Evolutionary conservation across 1,139 yeast species (phyloP).

Genomic region (Candida sanyaensis): DNA sequence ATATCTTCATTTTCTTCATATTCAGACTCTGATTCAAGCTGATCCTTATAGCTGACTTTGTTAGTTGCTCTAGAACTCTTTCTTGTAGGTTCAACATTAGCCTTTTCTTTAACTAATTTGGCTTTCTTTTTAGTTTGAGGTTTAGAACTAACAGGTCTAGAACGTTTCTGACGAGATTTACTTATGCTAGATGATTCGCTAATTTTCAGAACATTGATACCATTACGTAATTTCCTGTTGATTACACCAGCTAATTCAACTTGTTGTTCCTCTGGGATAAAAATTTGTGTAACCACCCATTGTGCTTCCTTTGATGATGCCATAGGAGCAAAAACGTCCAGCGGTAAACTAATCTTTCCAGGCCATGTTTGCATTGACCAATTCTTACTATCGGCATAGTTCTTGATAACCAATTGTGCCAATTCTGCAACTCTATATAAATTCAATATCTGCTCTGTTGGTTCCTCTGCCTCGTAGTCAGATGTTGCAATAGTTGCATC

Average conservation of each 20-base stretch:
- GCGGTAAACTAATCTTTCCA: constrained; percentile 67
- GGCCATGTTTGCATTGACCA: constrained; percentile 86
- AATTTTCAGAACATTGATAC: constrained; percentile 8
- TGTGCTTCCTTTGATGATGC: constrained; percentile 46
- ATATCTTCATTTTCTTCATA: constrained; percentile 7
- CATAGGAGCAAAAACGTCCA: constrained; percentile 66
- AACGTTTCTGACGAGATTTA: constrained; percentile 3
- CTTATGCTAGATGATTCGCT: neutral
- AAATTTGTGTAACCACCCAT: constrained; percentile 45
- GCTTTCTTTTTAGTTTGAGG: constrained; percentile 1
- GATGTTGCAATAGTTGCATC: constrained; percentile 51
- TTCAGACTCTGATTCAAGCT: constrained; percentile 22
- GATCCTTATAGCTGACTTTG: constrained; percentile 40
- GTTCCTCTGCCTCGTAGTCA: constrained; percentile 30
- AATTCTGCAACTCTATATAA: constrained; percentile 74
- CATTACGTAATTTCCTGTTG: constrained; percentile 22
- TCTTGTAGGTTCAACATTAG: constrained; percentile 28
- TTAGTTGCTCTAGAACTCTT: constrained; percentile 45
- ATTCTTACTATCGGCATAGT: constrained; percentile 53
- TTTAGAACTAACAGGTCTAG: neutral
- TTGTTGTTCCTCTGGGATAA: constrained; percentile 47
- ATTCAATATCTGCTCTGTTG: constrained; percentile 31
- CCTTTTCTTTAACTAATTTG: neutral
- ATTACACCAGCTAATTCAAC: constrained; percentile 27
- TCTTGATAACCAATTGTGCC: constrained; percentile 65